phyloP scores from a whole-genome alignment of 306 rosid genomes.

The Sesbania bispinosa region DNA sequence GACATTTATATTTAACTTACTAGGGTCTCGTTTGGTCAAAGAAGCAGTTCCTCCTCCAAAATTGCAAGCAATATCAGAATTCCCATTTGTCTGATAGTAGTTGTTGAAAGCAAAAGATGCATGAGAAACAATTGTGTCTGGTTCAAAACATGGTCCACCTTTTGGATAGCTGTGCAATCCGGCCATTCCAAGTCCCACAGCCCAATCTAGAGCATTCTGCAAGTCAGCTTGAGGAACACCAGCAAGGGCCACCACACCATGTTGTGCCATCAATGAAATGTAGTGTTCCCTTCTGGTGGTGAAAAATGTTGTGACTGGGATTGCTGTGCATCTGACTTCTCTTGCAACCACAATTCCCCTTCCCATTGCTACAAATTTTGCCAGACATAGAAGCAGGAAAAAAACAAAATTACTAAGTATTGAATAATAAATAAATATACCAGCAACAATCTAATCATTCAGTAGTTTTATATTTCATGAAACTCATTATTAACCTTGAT shows the following conservation, averaged over 20 bases:
- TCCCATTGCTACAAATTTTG: constrained; percentile 32
- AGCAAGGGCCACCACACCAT: constrained; percentile 85
- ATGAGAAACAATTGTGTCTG: constrained; percentile 80
- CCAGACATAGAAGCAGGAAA: background rate
- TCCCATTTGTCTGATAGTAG: constrained; percentile 79
- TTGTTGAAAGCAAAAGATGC: constrained; percentile 88
- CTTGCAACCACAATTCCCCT: constrained; percentile 45
- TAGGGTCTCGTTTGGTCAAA: constrained; percentile 59
- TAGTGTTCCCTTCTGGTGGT: constrained; percentile 96
- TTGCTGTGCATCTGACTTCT: constrained; percentile 51
- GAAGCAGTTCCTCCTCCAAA: constrained; percentile 94
- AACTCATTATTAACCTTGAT: too few species aligned
- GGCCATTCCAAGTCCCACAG: constrained; percentile 83
- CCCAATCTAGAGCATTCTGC: constrained; percentile 97
- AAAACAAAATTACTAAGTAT: background rate
- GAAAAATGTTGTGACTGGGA: constrained; percentile 57
- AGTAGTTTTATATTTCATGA: background rate
- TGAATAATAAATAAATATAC: background rate
- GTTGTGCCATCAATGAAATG: constrained; percentile 84
- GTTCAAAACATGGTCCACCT: constrained; percentile 63
- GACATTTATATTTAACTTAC: constrained; percentile 26
- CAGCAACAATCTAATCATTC: background rate
- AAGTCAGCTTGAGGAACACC: constrained; percentile 76
- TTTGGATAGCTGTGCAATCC: constrained; percentile 64
- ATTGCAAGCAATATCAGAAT: constrained; percentile 94